A percentile compares a stretch with the other conserved stretches of the same genome.
phyloP scores from a whole-genome alignment of 164 flowering plant species.

The Tetrastigma voinierianum region DNA sequence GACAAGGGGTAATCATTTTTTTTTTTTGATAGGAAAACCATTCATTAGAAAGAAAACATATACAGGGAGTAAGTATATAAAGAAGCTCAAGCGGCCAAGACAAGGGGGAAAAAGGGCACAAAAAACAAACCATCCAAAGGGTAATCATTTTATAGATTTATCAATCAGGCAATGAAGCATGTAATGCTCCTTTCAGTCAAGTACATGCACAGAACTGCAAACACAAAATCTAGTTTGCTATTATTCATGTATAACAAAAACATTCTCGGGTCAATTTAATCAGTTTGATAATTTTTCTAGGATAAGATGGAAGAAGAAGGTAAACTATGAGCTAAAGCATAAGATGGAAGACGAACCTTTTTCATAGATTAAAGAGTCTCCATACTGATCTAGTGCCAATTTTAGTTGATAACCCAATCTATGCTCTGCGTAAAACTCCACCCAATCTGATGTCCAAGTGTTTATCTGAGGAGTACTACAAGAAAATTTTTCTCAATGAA shows the following conservation, averaged over 20 bases:
- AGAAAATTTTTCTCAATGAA: conserved; percentile 3
- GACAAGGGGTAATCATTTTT: neutral
- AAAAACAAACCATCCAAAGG: too few species aligned
- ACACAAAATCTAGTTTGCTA: neutral
- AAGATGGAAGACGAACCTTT: conserved; percentile 62
- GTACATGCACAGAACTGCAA: neutral
- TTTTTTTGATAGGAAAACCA: too few species aligned
- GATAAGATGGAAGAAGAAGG: neutral
- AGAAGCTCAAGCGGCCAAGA: too few species aligned
- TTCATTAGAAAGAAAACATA: too few species aligned
- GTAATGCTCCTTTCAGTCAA: neutral
- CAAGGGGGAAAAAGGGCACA: too few species aligned
- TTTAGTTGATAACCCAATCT: conserved; percentile 89
- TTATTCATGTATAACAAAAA: too few species aligned
- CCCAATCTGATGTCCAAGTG: conserved; percentile 88
- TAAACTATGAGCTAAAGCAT: neutral
- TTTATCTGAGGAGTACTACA: conserved; percentile 93
- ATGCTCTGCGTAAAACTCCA: conserved; percentile 80
- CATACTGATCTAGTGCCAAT: conserved; percentile 67
- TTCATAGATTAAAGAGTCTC: conserved; percentile 75
- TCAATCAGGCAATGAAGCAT: neutral
- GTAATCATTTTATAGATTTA: neutral
- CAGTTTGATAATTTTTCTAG: too few species aligned
- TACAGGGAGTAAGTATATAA: too few species aligned
- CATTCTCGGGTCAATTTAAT: too few species aligned